Conservation (phyloP, 345 rosid genomes). For the Mercurialis annua region DNA sequence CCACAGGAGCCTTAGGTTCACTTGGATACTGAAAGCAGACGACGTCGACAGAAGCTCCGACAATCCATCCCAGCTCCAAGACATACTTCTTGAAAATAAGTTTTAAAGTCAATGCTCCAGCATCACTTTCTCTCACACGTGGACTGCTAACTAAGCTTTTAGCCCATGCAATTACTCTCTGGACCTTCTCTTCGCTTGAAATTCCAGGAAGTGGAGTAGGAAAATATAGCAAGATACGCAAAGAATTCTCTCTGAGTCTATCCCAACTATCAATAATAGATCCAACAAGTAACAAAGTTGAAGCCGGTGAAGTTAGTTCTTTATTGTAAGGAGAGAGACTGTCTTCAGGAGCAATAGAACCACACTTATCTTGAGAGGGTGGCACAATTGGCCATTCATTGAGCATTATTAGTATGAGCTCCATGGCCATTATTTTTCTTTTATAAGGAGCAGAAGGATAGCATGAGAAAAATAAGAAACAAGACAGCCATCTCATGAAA, state of each 20-base stretch:
- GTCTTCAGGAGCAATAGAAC: conserved; percentile 38
- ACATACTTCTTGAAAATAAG: conserved; percentile 90
- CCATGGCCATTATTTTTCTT: conserved; percentile 96
- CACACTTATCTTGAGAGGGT: conserved; percentile 39
- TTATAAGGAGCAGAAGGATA: conserved; percentile 94
- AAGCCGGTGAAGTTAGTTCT: conserved; percentile 68
- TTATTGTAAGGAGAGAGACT: conserved; percentile 59
- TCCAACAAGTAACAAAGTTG: conserved; percentile 73
- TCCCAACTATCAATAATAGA: conserved; percentile 98
- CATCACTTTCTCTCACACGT: conserved; percentile 99
- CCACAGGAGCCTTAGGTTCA: conserved; percentile 50
- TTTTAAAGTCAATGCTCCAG: conserved; percentile 76
- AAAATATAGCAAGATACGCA: conserved; percentile 76
- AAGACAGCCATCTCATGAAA: conserved; percentile 87
- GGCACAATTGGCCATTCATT: conserved; percentile 72
- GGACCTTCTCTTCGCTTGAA: conserved; percentile 64
- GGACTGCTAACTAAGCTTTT: conserved; percentile 84
- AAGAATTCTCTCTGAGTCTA: conserved; percentile 81
- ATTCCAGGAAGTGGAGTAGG: conserved; percentile 94
- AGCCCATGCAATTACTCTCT: conserved; percentile 70
- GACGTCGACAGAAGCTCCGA: conserved; percentile 53
- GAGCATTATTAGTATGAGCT: conserved; percentile 74
- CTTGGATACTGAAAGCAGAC: conserved; percentile 42
- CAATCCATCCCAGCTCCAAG: conserved; percentile 74
- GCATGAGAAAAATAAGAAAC: conserved; percentile 79